Conservation (phyloP, 768 basidiomycete genomes). For the Pleurotus salmoneostramineus region DNA sequence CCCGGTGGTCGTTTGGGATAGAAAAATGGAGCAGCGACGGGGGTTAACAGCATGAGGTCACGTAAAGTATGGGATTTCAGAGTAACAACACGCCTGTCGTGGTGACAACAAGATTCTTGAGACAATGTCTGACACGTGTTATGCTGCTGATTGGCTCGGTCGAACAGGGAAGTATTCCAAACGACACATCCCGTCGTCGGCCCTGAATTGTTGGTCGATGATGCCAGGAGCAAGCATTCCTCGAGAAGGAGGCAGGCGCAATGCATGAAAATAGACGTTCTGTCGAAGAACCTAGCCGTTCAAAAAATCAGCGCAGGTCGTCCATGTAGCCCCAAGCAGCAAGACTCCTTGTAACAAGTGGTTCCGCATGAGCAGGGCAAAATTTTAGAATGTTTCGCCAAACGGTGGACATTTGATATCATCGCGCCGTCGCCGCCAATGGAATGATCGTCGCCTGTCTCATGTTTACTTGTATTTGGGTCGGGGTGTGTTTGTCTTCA, state of each 20-base stretch:
- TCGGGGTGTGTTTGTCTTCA: background rate
- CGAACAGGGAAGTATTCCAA: slow-evolving; percentile 1
- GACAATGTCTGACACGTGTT: background rate
- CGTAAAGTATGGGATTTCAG: background rate
- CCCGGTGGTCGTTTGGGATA: background rate
- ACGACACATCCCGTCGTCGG: background rate
- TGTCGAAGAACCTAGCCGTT: no score
- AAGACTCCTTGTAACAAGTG: no score
- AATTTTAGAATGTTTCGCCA: no score
- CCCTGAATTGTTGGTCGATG: background rate
- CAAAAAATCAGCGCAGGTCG: no score
- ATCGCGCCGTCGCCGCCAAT: no score
- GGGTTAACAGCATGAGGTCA: background rate
- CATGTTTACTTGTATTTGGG: background rate
- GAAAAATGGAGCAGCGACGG: background rate
- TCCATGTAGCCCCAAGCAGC: no score
- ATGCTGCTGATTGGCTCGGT: background rate
- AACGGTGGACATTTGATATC: no score
- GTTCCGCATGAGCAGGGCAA: no score
- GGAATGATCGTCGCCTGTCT: no score
- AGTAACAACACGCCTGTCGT: background rate
- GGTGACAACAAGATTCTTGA: slow-evolving; percentile 2
- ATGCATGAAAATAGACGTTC: no score
- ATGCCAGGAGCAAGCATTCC: background rate
- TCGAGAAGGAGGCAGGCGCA: background rate